These are phyloP conservation scores for Magnusiomyces clavatus DNA, from an alignment of 1,139 yeast genomes.

Conservation along the genomic window DNA sequence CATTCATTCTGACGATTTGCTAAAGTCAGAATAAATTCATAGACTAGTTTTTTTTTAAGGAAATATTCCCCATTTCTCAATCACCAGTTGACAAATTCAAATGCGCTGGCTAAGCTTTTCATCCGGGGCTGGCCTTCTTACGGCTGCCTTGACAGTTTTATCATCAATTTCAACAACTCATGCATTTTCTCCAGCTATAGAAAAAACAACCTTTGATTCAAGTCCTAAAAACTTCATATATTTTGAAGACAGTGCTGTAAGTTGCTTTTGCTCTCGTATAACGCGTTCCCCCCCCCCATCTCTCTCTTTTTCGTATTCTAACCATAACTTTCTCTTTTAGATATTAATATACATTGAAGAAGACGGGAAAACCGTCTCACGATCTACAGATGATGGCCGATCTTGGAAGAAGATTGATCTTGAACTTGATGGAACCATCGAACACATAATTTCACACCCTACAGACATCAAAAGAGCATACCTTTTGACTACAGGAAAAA, in stretches of 20 bases:
- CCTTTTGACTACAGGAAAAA: constrained; percentile 35
- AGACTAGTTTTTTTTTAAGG: not conserved
- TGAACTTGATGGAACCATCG: constrained; percentile 26
- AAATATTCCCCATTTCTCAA: not conserved
- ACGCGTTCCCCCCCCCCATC: not conserved
- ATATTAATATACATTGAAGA: constrained; percentile 37
- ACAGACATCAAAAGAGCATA: constrained; percentile 44
- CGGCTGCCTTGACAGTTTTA: not conserved
- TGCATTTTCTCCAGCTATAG: constrained; percentile 3
- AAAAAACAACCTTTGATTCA: constrained; percentile 12
- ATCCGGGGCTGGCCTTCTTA: not conserved
- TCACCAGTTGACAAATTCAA: not conserved
- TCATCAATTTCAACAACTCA: not conserved
- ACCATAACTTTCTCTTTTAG: constrained; percentile 1
- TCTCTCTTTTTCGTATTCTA: not conserved
- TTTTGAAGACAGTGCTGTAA: constrained; percentile 20
- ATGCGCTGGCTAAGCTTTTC: too few species aligned
- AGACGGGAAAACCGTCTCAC: constrained; percentile 27
- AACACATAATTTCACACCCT: constrained; percentile 39
- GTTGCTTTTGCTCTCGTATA: constrained; percentile 4
- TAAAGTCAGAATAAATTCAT: not conserved
- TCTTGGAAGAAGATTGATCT: constrained; percentile 40
- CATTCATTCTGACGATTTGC: too few species aligned
- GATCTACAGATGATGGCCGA: constrained; percentile 54
- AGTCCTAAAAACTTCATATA: constrained; percentile 17